Evolutionary conservation across 2,329 filamentous ascomycete species (phyloP).

Genomic region (Aspergillus japonicus): DNA sequence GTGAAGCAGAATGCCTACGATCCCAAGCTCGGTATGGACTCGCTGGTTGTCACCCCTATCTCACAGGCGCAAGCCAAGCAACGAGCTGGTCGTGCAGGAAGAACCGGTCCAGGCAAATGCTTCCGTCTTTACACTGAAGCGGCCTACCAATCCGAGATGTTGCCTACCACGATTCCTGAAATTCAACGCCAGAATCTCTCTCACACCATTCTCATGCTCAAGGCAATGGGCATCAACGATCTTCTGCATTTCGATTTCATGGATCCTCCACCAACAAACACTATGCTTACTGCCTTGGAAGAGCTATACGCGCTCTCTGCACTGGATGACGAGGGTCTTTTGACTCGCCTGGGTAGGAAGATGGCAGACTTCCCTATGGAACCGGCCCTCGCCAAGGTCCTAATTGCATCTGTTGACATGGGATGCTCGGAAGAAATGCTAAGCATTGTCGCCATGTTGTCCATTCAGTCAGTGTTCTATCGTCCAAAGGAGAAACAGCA

Average conservation of each 20-base stretch:
- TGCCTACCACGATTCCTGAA: constrained; percentile 92
- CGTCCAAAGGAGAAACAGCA: constrained; percentile 95
- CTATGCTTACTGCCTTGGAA: constrained; percentile 93
- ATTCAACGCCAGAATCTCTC: constrained; percentile 94
- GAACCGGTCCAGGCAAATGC: constrained; percentile 93
- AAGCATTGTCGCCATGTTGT: constrained; percentile 92
- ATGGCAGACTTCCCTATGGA: constrained; percentile 99
- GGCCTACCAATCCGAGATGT: constrained; percentile 94
- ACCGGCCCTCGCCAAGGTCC: constrained; percentile 81
- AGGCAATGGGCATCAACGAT: constrained; percentile 99
- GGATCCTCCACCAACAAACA: constrained; percentile 96
- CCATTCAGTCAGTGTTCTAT: constrained; percentile 83
- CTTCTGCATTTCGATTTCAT: constrained; percentile 97
- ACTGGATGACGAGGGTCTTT: constrained; percentile 88
- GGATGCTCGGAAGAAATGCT: constrained; percentile 92
- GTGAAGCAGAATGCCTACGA: constrained; percentile 98
- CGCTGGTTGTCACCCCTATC: constrained; percentile 90
- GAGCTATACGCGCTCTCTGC: constrained; percentile 90
- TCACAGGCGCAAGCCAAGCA: constrained; percentile 97
- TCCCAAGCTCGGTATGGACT: constrained; percentile 96
- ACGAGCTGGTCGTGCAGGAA: constrained; percentile 83
- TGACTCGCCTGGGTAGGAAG: constrained; percentile 87
- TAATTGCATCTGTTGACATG: constrained; percentile 84
- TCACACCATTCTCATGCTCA: constrained; percentile 93
- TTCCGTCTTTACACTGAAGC: constrained; percentile 94